Conservation (phyloP, 345 rosid species). For the Theobroma cacao region DNA sequence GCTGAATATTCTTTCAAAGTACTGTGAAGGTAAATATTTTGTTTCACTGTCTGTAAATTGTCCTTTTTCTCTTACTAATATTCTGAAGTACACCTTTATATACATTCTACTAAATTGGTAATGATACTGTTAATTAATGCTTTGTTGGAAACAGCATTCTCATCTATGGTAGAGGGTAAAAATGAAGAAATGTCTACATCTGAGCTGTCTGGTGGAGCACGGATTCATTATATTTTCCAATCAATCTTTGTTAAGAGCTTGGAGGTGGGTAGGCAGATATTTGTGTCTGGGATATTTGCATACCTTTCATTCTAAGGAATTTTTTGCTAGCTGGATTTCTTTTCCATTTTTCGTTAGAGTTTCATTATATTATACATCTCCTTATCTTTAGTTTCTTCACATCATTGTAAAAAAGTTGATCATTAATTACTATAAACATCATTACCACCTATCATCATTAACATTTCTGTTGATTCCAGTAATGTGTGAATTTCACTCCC, state of each 20-base stretch:
- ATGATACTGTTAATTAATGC: constrained; percentile 6
- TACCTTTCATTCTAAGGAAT: neutral
- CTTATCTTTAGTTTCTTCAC: neutral
- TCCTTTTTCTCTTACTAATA: neutral
- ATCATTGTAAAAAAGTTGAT: neutral
- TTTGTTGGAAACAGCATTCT: constrained; percentile 60
- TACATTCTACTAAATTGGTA: neutral
- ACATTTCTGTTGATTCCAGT: neutral
- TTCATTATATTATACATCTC: neutral
- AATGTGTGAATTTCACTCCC: neutral
- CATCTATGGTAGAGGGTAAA: constrained; percentile 87
- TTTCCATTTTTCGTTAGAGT: neutral
- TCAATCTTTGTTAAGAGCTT: constrained; percentile 84
- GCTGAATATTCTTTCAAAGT: constrained; percentile 87
- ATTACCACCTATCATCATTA: neutral
- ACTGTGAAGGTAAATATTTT: constrained; percentile 65
- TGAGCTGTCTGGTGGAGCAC: constrained; percentile 93
- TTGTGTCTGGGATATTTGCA: neutral
- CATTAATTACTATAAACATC: neutral
- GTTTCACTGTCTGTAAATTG: neutral
- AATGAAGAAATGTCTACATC: constrained; percentile 92
- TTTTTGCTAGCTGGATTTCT: neutral
- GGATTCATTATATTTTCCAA: constrained; percentile 88
- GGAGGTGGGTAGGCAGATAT: constrained; percentile 53
- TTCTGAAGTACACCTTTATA: neutral